These are phyloP conservation scores for Amanita polypyramis DNA, from an alignment of 768 basidiomycete genomes.

Conservation along the genomic window DNA sequence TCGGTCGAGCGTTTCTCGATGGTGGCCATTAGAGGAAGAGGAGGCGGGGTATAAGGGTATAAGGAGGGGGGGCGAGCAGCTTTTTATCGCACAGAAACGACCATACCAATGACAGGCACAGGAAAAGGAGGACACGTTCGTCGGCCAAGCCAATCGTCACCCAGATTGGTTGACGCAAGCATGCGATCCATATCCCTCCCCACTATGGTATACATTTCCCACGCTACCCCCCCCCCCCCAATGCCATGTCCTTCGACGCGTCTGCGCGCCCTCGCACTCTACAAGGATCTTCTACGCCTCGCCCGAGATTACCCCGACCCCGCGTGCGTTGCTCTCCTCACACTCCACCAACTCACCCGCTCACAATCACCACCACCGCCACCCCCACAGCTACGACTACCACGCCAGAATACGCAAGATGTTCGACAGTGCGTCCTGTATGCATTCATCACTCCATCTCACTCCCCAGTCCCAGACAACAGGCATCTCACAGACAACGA, in stretches of 20 bases:
- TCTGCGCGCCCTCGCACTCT: slow-evolving; percentile 56
- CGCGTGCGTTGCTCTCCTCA: slow-evolving; percentile 39
- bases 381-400: slow-evolving; percentile 55
- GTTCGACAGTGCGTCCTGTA: slow-evolving; percentile 53
- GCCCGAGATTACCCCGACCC: slow-evolving; percentile 80
- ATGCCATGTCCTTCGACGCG: slow-evolving; percentile 48
- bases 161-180: slow-evolving; percentile 9
- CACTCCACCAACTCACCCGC: no score
- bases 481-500: slow-evolving; percentile 49
- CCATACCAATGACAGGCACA: background rate
- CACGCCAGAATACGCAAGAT: slow-evolving; percentile 58
- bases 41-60: slow-evolving; percentile 2
- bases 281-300: slow-evolving; percentile 75
- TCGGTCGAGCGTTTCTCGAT: slow-evolving; percentile 28
- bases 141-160: background rate
- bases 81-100: background rate
- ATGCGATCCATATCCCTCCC: background rate
- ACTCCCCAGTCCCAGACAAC: slow-evolving; percentile 46
- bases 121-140: background rate
- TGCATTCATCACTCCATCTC: no score
- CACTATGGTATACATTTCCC: background rate
- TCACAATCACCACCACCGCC: background rate
- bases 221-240: no score
- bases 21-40: slow-evolving; percentile 19
- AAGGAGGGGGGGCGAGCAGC: background rate